Evolutionary conservation across 192 early-diverging fungal species (phyloP), one percentile per base, ranked within the genome.

Genomic region (Thoreauomyces humboldtii): DNA sequence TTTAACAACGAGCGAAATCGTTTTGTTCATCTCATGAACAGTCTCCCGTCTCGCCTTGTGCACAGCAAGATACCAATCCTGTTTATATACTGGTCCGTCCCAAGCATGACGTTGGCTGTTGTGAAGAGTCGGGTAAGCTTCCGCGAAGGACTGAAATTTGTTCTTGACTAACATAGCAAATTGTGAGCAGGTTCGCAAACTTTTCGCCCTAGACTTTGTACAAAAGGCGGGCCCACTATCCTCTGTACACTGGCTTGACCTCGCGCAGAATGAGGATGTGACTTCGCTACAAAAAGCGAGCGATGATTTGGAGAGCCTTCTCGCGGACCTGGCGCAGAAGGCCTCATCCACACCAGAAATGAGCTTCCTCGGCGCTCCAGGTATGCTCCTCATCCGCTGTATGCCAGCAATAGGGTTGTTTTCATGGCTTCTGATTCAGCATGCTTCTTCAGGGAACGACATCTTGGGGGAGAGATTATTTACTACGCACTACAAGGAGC

Each of bases 11-110:
- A 58, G 28, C 38, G 54, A 37, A 31, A 37, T n/a, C 51, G 55
- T 14, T 55, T 66, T 29, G 62, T 63, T 14, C n/a, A 63, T 15
- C 45, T 66, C 29, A 32, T 66, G 22, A 57, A 58, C 43, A 43
- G 27, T 28, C 22, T 46, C 17, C 28, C 59, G 22, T 25, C 15
- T 9, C 37, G 19, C 6, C 12, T 28, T 27, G 14, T 32, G 47
- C 7, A 6, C 4, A 11, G 22, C 4, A 47, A 37, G 24, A 11
- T 50, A 33, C 61, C 33, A 33, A 63, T 50, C 7, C 21, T 63
- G 19, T 63, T 63, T 37, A 37, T 57, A n/a, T 57, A 7, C 35
- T 57, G 34, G 55, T 22, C 34, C 14, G 55, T 14, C 15, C 55
- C 31, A 7, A 19, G 27, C 3, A 12, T 57, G 4, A 24, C 55